Percentiles rank a stretch among this genome's conserved stretches.
Conservation (phyloP, 2,329 filamentous ascomycete species). For the Penicillium sp. region DNA sequence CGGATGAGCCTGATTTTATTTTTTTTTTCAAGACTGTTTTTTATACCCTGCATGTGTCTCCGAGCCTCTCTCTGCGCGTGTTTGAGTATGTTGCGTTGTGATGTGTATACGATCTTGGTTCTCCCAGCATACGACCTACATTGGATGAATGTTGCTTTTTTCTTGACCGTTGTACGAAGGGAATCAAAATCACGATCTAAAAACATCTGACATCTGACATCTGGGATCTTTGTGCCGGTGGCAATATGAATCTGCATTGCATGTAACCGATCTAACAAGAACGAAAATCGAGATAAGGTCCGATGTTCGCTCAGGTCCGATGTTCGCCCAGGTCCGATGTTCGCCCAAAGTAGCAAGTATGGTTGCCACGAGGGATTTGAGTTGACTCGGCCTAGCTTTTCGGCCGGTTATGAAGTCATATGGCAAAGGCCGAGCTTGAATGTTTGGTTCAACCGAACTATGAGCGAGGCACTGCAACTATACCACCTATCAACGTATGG, state of each 20-base stretch:
- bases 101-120: conserved; percentile 28
- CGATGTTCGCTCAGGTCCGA: background rate
- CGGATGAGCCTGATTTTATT: conserved; percentile 8
- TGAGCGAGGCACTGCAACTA: background rate
- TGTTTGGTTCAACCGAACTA: conserved; percentile 2
- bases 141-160: conserved; percentile 13
- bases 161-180: background rate
- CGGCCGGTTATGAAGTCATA: conserved; percentile 8
- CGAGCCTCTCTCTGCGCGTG: conserved; percentile 10
- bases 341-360: background rate
- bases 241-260: conserved; percentile 6
- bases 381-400: background rate
- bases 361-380: background rate
- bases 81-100: conserved; percentile 24
- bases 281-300: background rate
- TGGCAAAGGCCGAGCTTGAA: background rate
- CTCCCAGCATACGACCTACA: conserved; percentile 17
- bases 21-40: conserved; percentile 12
- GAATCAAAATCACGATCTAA: background rate
- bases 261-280: background rate
- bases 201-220: background rate
- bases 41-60: conserved; percentile 25
- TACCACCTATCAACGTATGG: background rate
- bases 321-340: background rate
- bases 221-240: conserved; percentile 1